Percentiles rank a stretch among this genome's conserved stretches.
phyloP scores from a whole-genome alignment of 495 filamentous ascomycete genomes.

The Penicillium cataractarum region DNA sequence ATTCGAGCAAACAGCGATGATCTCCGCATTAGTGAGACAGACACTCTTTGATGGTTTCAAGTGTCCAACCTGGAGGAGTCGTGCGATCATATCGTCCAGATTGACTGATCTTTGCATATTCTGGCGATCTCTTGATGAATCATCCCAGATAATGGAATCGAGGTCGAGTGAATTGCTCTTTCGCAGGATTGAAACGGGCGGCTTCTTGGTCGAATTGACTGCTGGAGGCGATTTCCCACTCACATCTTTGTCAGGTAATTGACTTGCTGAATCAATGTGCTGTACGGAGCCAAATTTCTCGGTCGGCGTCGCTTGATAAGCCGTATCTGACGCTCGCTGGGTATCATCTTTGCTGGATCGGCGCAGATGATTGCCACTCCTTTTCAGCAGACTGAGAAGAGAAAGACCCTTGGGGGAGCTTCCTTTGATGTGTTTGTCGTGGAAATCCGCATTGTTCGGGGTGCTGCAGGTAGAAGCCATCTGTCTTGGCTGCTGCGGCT shows the following conservation, averaged over 20 bases:
- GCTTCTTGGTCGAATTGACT: not conserved
- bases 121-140: slow-evolving; percentile 11
- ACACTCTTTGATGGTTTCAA: slow-evolving; percentile 5
- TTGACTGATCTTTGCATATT: slow-evolving; percentile 9
- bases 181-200: slow-evolving; percentile 9
- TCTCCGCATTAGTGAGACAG: slow-evolving; percentile 4
- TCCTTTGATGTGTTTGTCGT: not conserved
- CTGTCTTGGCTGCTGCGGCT: slow-evolving; percentile 5
- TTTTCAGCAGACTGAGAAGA: slow-evolving; percentile 7
- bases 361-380: slow-evolving; percentile 15
- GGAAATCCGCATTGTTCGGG: not conserved
- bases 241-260: not conserved
- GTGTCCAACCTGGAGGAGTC: not conserved
- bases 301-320: not conserved
- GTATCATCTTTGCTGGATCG: slow-evolving; percentile 12
- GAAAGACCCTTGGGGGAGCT: slow-evolving; percentile 4
- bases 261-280: not conserved
- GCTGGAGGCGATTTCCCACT: not conserved
- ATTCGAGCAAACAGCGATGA: slow-evolving; percentile 3
- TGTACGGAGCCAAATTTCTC: not conserved
- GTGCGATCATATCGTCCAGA: not conserved
- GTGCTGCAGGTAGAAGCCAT: not conserved
- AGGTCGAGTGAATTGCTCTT: slow-evolving; percentile 15
- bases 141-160: slow-evolving; percentile 21
- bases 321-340: not conserved